Base-by-base conservation (phyloP, 306 rosid genomes). In the Vigna mungo region DNA sequence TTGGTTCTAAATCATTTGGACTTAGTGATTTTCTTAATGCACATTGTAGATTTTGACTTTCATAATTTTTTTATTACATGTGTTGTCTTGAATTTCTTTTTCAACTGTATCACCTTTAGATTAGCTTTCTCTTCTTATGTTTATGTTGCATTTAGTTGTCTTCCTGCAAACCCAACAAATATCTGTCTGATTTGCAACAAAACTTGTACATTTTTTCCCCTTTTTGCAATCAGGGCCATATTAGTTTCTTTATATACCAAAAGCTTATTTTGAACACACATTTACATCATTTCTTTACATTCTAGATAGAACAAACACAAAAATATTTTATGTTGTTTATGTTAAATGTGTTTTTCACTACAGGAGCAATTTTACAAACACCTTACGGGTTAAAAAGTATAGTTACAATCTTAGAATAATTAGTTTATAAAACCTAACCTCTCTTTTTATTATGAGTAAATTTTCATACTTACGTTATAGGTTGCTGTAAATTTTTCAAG, bases 171-270 rank as follows among this genome's bases (percentile, higher is more conserved):
- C 44, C 54, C 17, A 63, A 27, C 55, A 69, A 47, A 48, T 32
- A 21, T 21, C 44, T 37, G 44, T 39, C 48, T 69, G 21, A 71
- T 62, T 58, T 44, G 46, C 68, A 34, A 16, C 43, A 8, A 46
- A 77, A 64, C 27, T 34, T 46, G 47, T 14, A 21, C 32, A 30
- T 30, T 51, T 49, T 41, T 17, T 1, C 51, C 7, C 16, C 30
- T 17, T 68, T 14, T 71, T 67, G 27, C 69, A 53, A 62, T 3
- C 36, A 36, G 43, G 60, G 49, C 37, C 74, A 47, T 75, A 41
- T 65, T 41, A 25, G 63, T 72, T 34, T 60, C 7, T 23, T 20
- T 20, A 20, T 27, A 27, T 27, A 27, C 30, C 4, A 27, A 27
- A 0, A 1, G 3, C 30, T 27, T 27, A 27, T 27, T 27, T 27